These are phyloP conservation scores for Neoarthrinium moseri DNA, from an alignment of 2,329 filamentous ascomycete genomes.

Conservation along the genomic window DNA sequence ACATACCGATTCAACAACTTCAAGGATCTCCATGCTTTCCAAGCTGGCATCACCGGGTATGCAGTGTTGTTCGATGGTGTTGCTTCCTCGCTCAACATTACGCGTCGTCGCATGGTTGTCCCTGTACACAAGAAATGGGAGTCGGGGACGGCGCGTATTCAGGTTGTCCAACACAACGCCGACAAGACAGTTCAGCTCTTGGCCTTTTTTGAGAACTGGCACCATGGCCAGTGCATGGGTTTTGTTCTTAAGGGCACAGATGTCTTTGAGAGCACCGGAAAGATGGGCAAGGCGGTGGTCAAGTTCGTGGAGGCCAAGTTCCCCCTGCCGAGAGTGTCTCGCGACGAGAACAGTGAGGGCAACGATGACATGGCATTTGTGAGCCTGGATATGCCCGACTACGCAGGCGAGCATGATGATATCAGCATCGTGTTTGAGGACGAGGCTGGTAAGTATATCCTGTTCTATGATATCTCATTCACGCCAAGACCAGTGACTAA, in stretches of 20 bases:
- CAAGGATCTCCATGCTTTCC: conserved; percentile 73
- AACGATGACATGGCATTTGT: conserved; percentile 69
- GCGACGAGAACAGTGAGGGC: conserved; percentile 37
- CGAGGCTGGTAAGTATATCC: conserved; percentile 62
- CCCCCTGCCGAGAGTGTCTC: conserved; percentile 68
- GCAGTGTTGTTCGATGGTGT: conserved; percentile 71
- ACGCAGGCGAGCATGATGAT: conserved; percentile 90
- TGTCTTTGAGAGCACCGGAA: conserved; percentile 68
- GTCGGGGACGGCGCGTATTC: conserved; percentile 74
- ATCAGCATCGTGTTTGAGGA: conserved; percentile 82
- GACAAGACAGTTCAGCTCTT: conserved; percentile 76
- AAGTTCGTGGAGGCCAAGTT: conserved; percentile 91
- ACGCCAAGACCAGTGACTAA: conserved; percentile 8
- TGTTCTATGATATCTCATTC: background rate
- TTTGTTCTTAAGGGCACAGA: conserved; percentile 85
- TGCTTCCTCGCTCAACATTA: conserved; percentile 75
- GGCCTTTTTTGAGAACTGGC: conserved; percentile 86
- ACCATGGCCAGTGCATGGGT: conserved; percentile 84
- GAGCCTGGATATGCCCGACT: conserved; percentile 82
- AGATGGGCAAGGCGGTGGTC: conserved; percentile 67
- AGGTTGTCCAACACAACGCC: conserved; percentile 64
- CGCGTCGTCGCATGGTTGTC: conserved; percentile 82
- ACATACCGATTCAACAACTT: conserved; percentile 67
- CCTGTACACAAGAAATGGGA: conserved; percentile 96
- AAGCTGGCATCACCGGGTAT: conserved; percentile 78